phyloP scores from a whole-genome alignment of 306 rosid genomes.

The Inga laurina region DNA sequence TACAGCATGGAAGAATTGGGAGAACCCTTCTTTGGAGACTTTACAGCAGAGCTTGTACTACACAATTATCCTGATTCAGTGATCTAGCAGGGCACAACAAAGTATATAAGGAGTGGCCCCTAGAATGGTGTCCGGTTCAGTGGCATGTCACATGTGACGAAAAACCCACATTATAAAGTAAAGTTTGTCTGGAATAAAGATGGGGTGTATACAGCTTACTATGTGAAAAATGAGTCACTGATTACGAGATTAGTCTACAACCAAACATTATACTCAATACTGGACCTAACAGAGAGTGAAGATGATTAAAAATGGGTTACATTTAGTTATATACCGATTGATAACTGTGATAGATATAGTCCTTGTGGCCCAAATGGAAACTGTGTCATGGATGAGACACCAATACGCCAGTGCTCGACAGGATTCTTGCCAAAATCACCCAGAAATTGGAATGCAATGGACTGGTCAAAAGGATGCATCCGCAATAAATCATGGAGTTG shows the following conservation, averaged over 20 bases:
- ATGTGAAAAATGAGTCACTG: too few species aligned
- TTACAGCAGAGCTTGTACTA: not conserved
- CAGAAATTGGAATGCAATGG: not conserved
- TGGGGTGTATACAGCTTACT: too few species aligned
- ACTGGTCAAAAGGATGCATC: not conserved
- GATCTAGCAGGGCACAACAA: too few species aligned
- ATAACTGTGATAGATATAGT: not conserved
- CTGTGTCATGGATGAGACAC: not conserved
- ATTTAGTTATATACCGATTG: not conserved
- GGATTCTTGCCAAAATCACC: not conserved
- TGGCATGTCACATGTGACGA: too few species aligned
- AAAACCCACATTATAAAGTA: too few species aligned
- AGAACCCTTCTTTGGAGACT: not conserved
- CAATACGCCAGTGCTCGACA: not conserved
- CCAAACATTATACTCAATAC: not conserved
- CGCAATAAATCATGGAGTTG: not conserved
- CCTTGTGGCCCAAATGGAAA: not conserved
- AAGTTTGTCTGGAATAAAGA: too few species aligned
- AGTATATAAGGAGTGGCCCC: too few species aligned
- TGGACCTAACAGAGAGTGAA: not conserved
- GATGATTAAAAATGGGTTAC: not conserved
- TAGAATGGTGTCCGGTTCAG: too few species aligned
- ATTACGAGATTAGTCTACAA: too few species aligned
- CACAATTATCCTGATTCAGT: too few species aligned
- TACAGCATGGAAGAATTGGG: not conserved